Evolutionary conservation across 2,329 filamentous ascomycete species (phyloP).

Genomic region (Ophiobolus disseminans): DNA sequence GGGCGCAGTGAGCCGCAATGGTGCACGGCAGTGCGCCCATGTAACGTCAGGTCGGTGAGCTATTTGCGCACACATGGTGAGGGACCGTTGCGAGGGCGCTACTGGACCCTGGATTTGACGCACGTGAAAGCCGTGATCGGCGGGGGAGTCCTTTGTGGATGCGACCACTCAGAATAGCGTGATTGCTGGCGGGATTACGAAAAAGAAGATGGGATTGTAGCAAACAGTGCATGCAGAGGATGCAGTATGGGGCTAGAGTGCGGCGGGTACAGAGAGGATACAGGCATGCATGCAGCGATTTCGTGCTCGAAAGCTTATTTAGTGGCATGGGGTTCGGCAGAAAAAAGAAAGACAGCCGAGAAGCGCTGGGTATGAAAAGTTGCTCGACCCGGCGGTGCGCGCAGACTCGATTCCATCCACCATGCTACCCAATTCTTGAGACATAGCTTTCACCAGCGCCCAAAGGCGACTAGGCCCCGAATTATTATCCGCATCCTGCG

Average conservation of each 20-base stretch:
- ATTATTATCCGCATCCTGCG: slow-evolving; percentile 7
- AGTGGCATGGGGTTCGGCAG: slow-evolving; percentile 21
- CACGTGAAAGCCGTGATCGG: slow-evolving; percentile 25
- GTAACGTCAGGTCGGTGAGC: slow-evolving; percentile 7
- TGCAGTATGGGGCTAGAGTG: slow-evolving; percentile 8
- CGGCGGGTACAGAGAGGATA: slow-evolving; percentile 10
- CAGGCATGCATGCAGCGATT: slow-evolving; percentile 15
- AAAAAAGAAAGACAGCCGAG: slow-evolving; percentile 21
- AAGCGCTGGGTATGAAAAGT: slow-evolving; percentile 33
- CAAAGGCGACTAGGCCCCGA: slow-evolving; percentile 24
- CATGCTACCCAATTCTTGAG: slow-evolving; percentile 46
- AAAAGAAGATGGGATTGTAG: not conserved
- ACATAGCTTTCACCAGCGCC: slow-evolving; percentile 29
- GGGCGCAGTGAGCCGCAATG: slow-evolving; percentile 8
- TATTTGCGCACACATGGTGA: not conserved
- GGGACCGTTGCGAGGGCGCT: not conserved
- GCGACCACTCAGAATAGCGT: slow-evolving; percentile 17
- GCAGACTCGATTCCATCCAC: slow-evolving; percentile 31
- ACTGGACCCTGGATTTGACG: not conserved
- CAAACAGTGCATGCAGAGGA: not conserved
- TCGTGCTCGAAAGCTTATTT: slow-evolving; percentile 33
- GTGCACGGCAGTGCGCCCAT: not conserved
- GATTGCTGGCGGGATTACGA: slow-evolving; percentile 9
- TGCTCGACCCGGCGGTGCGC: slow-evolving; percentile 24
- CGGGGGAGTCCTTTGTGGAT: slow-evolving; percentile 9